These are phyloP conservation scores for Pythium scleroteichum DNA, from an alignment of 352 stramenopile species.

Conservation along the genomic window DNA sequence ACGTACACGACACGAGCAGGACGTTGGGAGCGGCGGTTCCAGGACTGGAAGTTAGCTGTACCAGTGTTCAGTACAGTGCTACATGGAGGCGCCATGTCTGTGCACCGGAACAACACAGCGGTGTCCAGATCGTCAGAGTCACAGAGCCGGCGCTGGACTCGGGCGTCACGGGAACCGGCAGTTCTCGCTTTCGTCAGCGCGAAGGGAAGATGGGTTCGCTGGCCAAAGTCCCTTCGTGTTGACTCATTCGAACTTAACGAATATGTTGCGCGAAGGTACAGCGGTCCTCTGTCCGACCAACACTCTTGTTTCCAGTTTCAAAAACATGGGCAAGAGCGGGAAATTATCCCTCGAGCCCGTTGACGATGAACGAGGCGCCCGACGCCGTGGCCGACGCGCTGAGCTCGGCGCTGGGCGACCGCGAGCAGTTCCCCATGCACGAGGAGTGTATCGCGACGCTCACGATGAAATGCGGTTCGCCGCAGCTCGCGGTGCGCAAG, in stretches of 20 bases:
- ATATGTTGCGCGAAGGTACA: not conserved
- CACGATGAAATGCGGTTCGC: conserved; percentile 79
- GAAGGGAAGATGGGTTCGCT: too few relatives aligned
- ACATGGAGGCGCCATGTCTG: too few relatives aligned
- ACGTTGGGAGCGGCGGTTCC: too few relatives aligned
- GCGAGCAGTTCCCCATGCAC: conserved; percentile 55
- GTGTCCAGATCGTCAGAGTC: too few relatives aligned
- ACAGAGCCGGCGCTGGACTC: too few relatives aligned
- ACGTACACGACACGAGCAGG: too few relatives aligned
- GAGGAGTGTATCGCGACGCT: conserved; percentile 67
- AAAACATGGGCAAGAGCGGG: conserved; percentile 29
- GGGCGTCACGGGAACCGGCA: too few relatives aligned
- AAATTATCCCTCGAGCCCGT: conserved; percentile 3
- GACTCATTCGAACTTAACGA: not conserved
- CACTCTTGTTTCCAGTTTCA: conserved; percentile 21
- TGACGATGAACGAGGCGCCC: conserved; percentile 13
- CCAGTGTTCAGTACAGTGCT: too few relatives aligned
- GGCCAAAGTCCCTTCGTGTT: not conserved
- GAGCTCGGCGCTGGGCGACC: conserved; percentile 36
- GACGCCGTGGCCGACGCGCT: conserved; percentile 33
- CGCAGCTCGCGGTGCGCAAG: conserved; percentile 75
- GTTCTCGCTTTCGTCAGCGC: too few relatives aligned
- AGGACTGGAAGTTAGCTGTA: too few relatives aligned
- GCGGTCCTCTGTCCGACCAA: conserved; percentile 1
- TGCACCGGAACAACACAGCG: too few relatives aligned